Evolutionary conservation across 768 basidiomycete genomes (phyloP), one percentile per base, ranked within the genome.

Genomic region (Boletus reticuloceps): DNA sequence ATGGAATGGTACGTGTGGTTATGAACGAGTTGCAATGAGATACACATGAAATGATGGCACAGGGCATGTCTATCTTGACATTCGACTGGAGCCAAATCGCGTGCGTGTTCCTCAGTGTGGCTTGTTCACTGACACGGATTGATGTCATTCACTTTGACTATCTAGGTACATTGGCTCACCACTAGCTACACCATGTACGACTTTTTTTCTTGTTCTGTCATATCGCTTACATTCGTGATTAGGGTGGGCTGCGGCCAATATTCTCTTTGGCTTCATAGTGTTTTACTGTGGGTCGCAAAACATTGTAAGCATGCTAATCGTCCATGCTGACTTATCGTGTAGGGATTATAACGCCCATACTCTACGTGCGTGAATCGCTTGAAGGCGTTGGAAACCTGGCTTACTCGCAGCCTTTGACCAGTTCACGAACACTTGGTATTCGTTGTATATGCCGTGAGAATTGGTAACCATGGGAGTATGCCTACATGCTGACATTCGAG

Each of bases 71-170:
- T 49, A 63, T 89, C 47, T 64, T 91, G 56, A 89, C 88, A 41
- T 89, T 93, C 65, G 90, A 92, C 64, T 93, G 90, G 90, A 77
- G 82, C 17, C 85, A 89, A 69, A 83, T 87, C 54, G 69, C 71
- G 65, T 72, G 36, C 46, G 69, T 67, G 16, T 39, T 17, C 29
- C 29, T 19, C 14, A 2, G 38, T 29, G n/a, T 19, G 9, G 3
- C n/a, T n/a, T 39, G 7, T 14, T 19, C 38, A 14, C n/a, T 10
- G 16, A 8, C 29, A 29, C 7, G 38, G 38, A 4, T 14, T 39
- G n/a, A 29, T 29, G 8, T 29, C 0, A 29, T 29, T 29, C 7
- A 10, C 29, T 10, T 10, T 14, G n/a, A 39, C 38, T 39, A 9
- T 39, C n/a, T 25, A 70, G 69, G 46, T 70, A 66, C 39, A 66